These are phyloP conservation scores for Candida ulmi DNA, from an alignment of 805 yeast species.

Conservation along the genomic window DNA sequence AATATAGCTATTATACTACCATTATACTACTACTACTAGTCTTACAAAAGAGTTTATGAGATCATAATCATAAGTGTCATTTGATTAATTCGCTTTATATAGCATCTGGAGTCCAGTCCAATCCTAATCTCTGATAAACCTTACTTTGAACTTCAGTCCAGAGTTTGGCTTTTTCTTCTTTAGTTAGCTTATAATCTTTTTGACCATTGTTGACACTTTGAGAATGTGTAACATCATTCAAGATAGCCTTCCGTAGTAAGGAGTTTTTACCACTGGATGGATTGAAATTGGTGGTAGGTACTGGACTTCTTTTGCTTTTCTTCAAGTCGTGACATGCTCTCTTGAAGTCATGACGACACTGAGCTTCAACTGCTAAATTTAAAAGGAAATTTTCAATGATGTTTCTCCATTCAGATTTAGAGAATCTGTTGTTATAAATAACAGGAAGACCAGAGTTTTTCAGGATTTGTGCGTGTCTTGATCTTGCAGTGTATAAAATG, in stretches of 20 bases:
- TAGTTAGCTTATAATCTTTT: conserved; percentile 29
- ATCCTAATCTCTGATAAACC: conserved; percentile 52
- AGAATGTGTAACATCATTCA: conserved; percentile 19
- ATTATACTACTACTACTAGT: background rate
- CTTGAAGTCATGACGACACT: conserved; percentile 62
- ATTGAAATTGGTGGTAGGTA: conserved; percentile 1
- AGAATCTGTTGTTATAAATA: conserved; percentile 22
- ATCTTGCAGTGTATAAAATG: conserved; percentile 53
- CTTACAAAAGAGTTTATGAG: too few relatives aligned
- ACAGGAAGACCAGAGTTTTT: conserved; percentile 16
- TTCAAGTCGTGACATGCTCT: conserved; percentile 42
- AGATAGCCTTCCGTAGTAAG: conserved; percentile 28
- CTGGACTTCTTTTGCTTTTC: conserved; percentile 27
- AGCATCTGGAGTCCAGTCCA: conserved; percentile 52
- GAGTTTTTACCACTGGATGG: conserved; percentile 10
- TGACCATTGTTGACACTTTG: conserved; percentile 4
- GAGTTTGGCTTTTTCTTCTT: conserved; percentile 50
- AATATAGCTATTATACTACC: too few relatives aligned
- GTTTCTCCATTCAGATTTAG: conserved; percentile 65
- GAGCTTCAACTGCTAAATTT: conserved; percentile 64
- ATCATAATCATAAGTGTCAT: too few relatives aligned
- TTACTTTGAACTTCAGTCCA: conserved; percentile 63
- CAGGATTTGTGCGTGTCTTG: conserved; percentile 37
- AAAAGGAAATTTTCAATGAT: conserved; percentile 64
- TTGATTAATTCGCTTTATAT: too few relatives aligned